Evolutionary conservation across 257 asterid genomes (phyloP).

Genomic region (Solanum tacnaense): DNA sequence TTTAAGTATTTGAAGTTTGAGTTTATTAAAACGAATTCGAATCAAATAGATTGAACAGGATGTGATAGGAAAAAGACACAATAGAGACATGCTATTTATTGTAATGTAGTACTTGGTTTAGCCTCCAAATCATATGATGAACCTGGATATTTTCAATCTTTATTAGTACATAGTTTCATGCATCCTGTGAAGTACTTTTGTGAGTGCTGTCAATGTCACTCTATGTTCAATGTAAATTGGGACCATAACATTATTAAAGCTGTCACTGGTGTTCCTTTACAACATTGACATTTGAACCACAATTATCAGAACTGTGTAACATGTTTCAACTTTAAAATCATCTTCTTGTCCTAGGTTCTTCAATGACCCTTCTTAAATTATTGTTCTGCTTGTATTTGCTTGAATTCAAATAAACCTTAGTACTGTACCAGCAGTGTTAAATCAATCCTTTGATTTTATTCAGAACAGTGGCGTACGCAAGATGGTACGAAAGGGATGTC

Average conservation of each 20-base stretch:
- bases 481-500: not conserved
- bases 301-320: not conserved
- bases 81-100: not conserved
- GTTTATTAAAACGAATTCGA: not conserved
- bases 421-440: not conserved
- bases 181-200: not conserved
- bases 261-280: not conserved
- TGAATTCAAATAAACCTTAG: not conserved
- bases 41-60: not conserved
- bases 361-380: not conserved
- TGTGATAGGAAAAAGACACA: not conserved
- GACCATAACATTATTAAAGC: slow-evolving; percentile 1
- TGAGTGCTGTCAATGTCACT: not conserved
- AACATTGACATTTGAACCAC: slow-evolving; percentile 1
- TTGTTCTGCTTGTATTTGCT: not conserved
- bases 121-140: not conserved
- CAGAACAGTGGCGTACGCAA: not conserved
- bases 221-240: not conserved
- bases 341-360: slow-evolving; percentile 1
- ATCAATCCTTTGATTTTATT: not conserved
- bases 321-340: not conserved
- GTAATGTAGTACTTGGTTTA: not conserved
- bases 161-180: not conserved
- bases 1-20: not conserved
- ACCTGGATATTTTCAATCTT: not conserved